Percentiles rank a stretch among this genome's conserved stretches.
Evolutionary conservation across 164 flowering plant genomes (phyloP).

Genomic region (Dillenia turbinata): DNA sequence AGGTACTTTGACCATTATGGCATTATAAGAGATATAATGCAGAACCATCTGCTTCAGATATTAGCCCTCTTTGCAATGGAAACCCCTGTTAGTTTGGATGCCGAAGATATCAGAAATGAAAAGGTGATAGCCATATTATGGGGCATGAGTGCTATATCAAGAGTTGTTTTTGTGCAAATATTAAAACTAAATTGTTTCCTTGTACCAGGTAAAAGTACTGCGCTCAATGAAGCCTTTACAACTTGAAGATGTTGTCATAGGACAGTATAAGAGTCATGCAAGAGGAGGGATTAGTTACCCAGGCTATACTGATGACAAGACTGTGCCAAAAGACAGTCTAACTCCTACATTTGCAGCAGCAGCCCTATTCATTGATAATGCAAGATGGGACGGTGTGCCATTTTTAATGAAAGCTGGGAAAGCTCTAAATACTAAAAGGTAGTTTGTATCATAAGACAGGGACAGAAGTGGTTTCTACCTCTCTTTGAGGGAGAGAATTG

Average conservation of each 20-base stretch:
- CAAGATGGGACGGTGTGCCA: conserved; percentile 99
- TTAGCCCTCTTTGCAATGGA: conserved; percentile 97
- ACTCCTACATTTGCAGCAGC: conserved; percentile 99
- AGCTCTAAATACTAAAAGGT: conserved; percentile 80
- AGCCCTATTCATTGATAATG: conserved; percentile 89
- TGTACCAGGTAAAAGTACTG: conserved; percentile 76
- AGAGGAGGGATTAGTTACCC: conserved; percentile 76
- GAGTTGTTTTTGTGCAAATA: background rate
- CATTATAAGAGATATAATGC: conserved; percentile 95
- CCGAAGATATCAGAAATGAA: conserved; percentile 91
- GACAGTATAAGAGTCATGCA: conserved; percentile 87
- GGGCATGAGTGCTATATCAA: background rate
- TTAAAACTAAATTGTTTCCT: conserved; percentile 2
- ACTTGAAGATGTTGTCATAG: conserved; percentile 73
- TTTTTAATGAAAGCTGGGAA: conserved; percentile 97
- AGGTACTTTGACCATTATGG: conserved; percentile 93
- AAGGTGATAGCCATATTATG: conserved; percentile 41
- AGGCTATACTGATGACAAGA: conserved; percentile 81
- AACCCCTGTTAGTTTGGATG: conserved; percentile 94
- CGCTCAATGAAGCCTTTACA: conserved; percentile 79
- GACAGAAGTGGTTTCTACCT: background rate
- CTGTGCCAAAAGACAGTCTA: conserved; percentile 73
- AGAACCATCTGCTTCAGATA: conserved; percentile 92
- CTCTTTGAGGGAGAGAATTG: too few relatives aligned
- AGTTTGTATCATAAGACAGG: background rate